Conservation (phyloP, 148 eudicot genomes). For the Camellia sinensis region DNA sequence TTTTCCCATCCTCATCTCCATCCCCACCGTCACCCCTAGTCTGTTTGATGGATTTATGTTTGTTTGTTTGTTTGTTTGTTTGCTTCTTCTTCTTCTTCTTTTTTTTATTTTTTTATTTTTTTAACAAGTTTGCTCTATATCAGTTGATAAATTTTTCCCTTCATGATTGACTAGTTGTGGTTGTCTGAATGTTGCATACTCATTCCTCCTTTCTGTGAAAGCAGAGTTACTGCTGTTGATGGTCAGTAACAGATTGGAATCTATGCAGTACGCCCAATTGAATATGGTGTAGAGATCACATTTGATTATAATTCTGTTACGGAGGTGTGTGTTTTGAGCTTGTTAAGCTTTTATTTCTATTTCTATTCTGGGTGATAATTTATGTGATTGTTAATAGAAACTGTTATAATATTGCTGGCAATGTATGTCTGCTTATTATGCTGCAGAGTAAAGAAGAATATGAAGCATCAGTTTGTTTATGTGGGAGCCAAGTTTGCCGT, state of each 20-base stretch:
- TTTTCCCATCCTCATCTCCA: too few relatives aligned
- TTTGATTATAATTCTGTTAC: constrained; percentile 98
- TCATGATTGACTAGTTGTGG: constrained; percentile 4
- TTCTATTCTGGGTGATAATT: not conserved
- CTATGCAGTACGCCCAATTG: constrained; percentile 80
- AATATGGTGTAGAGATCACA: constrained; percentile 84
- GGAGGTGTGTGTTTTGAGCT: constrained; percentile 50
- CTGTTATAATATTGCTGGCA: too few relatives aligned
- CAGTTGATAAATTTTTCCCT: too few relatives aligned
- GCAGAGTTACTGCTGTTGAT: constrained; percentile 95
- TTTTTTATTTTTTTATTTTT: too few relatives aligned
- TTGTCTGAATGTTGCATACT: not conserved
- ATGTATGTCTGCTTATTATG: constrained; percentile 15
- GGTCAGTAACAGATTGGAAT: constrained; percentile 98
- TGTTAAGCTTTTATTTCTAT: not conserved
- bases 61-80: too few relatives aligned
- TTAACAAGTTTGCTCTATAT: too few relatives aligned
- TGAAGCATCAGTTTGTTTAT: constrained; percentile 95
- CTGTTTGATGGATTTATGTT: too few relatives aligned
- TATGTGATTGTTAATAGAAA: not conserved
- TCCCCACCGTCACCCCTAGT: too few relatives aligned
- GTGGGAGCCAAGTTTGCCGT: constrained; percentile 98
- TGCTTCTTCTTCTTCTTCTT: too few relatives aligned
- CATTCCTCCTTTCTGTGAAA: constrained; percentile 13
- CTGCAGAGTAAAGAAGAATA: constrained; percentile 94